phyloP scores from a whole-genome alignment of 805 yeast genomes.

The Saturnispora dispora region DNA sequence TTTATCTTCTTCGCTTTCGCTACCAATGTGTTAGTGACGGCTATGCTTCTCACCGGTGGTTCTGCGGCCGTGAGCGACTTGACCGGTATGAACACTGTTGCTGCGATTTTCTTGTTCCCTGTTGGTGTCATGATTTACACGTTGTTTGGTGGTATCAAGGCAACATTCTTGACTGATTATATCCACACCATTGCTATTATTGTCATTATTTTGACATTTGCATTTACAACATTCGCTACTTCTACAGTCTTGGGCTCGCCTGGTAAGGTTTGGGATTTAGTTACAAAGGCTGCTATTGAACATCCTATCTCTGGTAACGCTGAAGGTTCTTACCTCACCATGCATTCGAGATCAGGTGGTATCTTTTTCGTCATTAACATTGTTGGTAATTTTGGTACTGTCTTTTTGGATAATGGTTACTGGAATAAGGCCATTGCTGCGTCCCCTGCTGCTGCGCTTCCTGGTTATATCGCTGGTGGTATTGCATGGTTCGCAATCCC shows the following conservation, averaged over 20 bases:
- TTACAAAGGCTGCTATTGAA: slow-evolving; percentile 48
- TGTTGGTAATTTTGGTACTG: slow-evolving; percentile 87
- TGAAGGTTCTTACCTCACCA: slow-evolving; percentile 80
- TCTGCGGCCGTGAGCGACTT: slow-evolving; percentile 72
- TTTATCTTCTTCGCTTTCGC: slow-evolving; percentile 76
- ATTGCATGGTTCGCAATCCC: slow-evolving; percentile 90
- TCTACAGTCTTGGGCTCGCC: slow-evolving; percentile 71
- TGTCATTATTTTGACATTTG: slow-evolving; percentile 70
- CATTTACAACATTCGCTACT: slow-evolving; percentile 72
- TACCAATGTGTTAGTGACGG: slow-evolving; percentile 83
- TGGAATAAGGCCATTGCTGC: slow-evolving; percentile 80
- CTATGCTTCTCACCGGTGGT: slow-evolving; percentile 87
- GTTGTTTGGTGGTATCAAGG: slow-evolving; percentile 72
- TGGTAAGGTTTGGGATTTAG: slow-evolving; percentile 63
- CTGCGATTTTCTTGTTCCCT: slow-evolving; percentile 76
- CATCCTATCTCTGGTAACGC: slow-evolving; percentile 73
- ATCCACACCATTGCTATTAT: slow-evolving; percentile 74
- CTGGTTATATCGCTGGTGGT: slow-evolving; percentile 85
- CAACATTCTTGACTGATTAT: slow-evolving; percentile 74
- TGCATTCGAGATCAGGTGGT: slow-evolving; percentile 80
- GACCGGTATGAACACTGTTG: slow-evolving; percentile 73
- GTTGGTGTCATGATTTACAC: slow-evolving; percentile 70
- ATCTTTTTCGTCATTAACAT: slow-evolving; percentile 82
- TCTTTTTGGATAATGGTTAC: slow-evolving; percentile 78
- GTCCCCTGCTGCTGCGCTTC: slow-evolving; percentile 72